These are phyloP conservation scores for Colletotrichum chrysophilum DNA, from an alignment of 2,329 filamentous ascomycete genomes.

Conservation along the genomic window DNA sequence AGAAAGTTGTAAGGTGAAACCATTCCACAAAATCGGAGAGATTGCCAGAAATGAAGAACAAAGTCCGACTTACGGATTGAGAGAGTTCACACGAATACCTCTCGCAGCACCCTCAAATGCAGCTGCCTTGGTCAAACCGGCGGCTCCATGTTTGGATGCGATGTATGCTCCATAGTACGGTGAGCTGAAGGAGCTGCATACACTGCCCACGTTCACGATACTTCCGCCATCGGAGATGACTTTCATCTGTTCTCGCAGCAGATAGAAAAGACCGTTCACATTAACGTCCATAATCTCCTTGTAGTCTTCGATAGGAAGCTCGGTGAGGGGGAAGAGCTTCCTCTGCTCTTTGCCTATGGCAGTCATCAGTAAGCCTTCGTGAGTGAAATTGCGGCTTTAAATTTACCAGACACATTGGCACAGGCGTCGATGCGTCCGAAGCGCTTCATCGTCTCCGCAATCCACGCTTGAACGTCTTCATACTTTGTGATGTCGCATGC, in stretches of 20 bases:
- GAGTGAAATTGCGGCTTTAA: neutral
- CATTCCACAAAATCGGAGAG: too few relatives aligned
- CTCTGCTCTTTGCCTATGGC: constrained; percentile 26
- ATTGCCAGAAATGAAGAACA: too few relatives aligned
- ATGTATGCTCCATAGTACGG: constrained; percentile 35
- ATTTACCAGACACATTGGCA: constrained; percentile 1
- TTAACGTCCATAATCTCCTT: constrained; percentile 24
- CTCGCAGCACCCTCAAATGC: constrained; percentile 40
- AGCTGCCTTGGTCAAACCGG: constrained; percentile 42
- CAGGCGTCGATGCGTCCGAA: neutral
- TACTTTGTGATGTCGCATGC: neutral
- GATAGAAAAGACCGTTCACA: constrained; percentile 25
- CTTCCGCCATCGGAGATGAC: constrained; percentile 37
- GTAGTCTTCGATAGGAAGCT: constrained; percentile 25
- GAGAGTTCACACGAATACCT: constrained; percentile 25
- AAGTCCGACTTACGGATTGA: constrained; percentile 1
- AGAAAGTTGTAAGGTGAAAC: neutral
- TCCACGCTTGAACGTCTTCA: neutral
- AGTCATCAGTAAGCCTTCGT: neutral
- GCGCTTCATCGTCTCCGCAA: neutral
- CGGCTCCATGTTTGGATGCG: constrained; percentile 41
- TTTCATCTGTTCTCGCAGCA: constrained; percentile 26
- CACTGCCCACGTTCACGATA: constrained; percentile 49
- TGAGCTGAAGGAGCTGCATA: constrained; percentile 29
- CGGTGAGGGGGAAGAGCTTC: constrained; percentile 26